Base-by-base conservation (phyloP, 2,329 filamentous ascomycete species). In the Alternaria hordeiaustralica region DNA sequence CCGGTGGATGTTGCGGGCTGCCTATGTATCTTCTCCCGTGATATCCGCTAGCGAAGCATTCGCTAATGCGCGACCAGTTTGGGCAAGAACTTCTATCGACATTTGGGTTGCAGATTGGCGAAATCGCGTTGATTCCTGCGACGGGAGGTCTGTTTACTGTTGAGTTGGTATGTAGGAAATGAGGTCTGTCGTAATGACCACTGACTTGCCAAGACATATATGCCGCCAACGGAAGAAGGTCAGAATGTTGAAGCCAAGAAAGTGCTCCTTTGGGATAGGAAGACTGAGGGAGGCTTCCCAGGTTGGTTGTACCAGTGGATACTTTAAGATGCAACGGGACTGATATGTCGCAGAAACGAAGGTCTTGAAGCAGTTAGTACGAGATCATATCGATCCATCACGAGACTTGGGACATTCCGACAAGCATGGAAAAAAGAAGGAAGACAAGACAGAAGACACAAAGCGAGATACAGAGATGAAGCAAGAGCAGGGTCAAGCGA, bases 11-110 rank as follows among this genome's bases (percentile, higher is more conserved):
- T 83, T 96, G 11, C 84, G 93, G 64, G 93, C 93, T 36, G 92
- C 93, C 70, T 97, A 96, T 80, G 93, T 95, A 87, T 71, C 7
- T 45, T 45, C 15, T 15, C 13, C 30, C 13, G 30, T 15, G 13
- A 33, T 15, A 33, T 44, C 6, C 20, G 18, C 18, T 26, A n/a
- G 5, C 15, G 6, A 2, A 13, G 26, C 13, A 11, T 20, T 26
- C 28, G 58, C 44, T 49, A 51, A 47, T 12, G 21, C 9, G 36
- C 46, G 51, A 43, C 36, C 71, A 97, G 92, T 97, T 92, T 79
- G 95, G 91, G 53, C 96, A 98, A 85, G 96, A 98, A 81, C 89
- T 99, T 47, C 89, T 99, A 41, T 97, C 93, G 2, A 99, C 95
- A 1, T 99, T 99, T 82, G 88, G 88, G 58, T 92, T 89, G 2